These are phyloP conservation scores for Aureobasidium sp. DNA, from an alignment of 2,329 filamentous ascomycete species.

Conservation along the genomic window DNA sequence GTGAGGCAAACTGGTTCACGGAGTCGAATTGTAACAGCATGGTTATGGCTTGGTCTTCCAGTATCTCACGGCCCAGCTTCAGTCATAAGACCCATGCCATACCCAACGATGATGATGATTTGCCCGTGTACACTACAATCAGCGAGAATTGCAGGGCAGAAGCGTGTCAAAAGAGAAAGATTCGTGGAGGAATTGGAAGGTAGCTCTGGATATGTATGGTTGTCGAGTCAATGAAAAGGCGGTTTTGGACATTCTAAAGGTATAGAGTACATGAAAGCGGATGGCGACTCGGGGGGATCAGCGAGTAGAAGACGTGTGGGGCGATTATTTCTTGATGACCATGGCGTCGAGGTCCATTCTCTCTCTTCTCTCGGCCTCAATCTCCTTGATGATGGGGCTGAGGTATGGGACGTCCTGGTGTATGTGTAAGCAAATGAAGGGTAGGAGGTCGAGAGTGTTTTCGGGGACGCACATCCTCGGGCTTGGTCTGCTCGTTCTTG, in stretches of 20 bases:
- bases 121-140: not conserved
- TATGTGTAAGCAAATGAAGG: slow-evolving; percentile 18
- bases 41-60: not conserved
- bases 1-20: not conserved
- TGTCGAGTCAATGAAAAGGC: not conserved
- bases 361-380: slow-evolving; percentile 61
- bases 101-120: not conserved
- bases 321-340: slow-evolving; percentile 44
- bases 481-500: slow-evolving; percentile 59
- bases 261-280: slow-evolving; percentile 14
- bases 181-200: not conserved
- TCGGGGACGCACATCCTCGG: slow-evolving; percentile 49
- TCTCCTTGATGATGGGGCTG: slow-evolving; percentile 58
- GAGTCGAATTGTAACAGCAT: not conserved
- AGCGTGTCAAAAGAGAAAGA: not conserved
- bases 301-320: not conserved
- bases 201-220: not conserved
- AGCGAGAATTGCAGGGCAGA: not conserved
- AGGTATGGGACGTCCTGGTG: slow-evolving; percentile 60
- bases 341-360: slow-evolving; percentile 62
- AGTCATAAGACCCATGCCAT: not conserved
- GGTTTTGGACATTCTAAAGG: slow-evolving; percentile 14
- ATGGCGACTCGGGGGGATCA: not conserved
- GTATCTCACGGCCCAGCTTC: no score
- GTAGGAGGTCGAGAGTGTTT: not conserved